Conservation (phyloP, 768 basidiomycete species). For the Termitomyces sp. region DNA sequence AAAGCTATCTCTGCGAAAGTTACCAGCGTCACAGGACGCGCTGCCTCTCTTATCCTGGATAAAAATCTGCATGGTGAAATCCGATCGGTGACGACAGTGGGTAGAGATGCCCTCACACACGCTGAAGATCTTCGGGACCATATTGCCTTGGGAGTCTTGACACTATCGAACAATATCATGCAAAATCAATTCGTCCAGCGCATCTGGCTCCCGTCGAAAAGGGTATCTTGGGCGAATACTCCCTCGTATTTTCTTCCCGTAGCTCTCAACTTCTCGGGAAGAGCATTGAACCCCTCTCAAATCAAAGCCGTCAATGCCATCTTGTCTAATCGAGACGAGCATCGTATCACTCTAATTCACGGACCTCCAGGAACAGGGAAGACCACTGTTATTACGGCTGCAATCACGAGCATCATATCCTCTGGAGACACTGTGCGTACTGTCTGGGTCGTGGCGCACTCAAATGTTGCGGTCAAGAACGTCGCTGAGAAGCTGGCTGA, state of each 20-base stretch:
- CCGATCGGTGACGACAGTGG: constrained; percentile 36
- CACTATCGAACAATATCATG: constrained; percentile 19
- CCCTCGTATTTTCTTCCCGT: neutral
- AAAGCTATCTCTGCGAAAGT: constrained; percentile 16
- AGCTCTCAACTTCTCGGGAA: constrained; percentile 14
- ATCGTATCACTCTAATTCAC: constrained; percentile 30
- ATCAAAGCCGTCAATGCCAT: constrained; percentile 25
- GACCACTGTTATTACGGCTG: constrained; percentile 54
- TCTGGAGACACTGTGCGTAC: constrained; percentile 20
- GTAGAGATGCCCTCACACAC: constrained; percentile 39
- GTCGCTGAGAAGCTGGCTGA: constrained; percentile 65
- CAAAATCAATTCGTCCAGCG: constrained; percentile 26
- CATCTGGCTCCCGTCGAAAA: constrained; percentile 25
- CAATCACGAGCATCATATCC: constrained; percentile 29
- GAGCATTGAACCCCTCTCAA: constrained; percentile 30
- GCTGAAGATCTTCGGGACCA: constrained; percentile 31
- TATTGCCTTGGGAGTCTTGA: constrained; percentile 23
- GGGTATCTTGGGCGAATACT: constrained; percentile 7
- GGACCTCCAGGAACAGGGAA: constrained; percentile 65
- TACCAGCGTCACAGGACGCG: constrained; percentile 31
- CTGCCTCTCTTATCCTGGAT: constrained; percentile 22
- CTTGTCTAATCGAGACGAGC: constrained; percentile 22
- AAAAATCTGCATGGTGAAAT: constrained; percentile 19
- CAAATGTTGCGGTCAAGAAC: constrained; percentile 77
- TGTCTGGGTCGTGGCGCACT: constrained; percentile 67